Evolutionary conservation across 345 rosid species (phyloP), one percentile per base, ranked within the genome.

Genomic region (Crucihimalaya himalaica): DNA sequence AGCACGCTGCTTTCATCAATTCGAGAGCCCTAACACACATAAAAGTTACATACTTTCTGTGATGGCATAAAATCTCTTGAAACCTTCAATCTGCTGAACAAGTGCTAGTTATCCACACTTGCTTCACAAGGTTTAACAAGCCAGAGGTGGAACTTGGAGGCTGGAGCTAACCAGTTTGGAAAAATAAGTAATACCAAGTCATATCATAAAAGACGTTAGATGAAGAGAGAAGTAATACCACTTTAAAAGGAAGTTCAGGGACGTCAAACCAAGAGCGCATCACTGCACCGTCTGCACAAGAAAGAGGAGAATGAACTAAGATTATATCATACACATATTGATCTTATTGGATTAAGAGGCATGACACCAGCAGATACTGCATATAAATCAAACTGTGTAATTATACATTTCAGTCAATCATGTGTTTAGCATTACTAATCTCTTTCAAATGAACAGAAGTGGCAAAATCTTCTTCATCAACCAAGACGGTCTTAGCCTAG

Each of bases 201-300:
- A 20, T 23, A 54, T 11, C 14, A 54, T 54, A 40, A 54, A 5
- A 48, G 42, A 32, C 6, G 2, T 16, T 27, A 27, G 52, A 54
- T 40, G 3, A 37, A 69, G 42, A 56, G 57, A 50, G 39, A 29
- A 62, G 51, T 45, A 20, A 75, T 81, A 91, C 97, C 40, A 80
- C 86, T 74, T 82, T 83, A 29, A 88, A 77, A 13, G 97, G 95
- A 69, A 91, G 88, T 86, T 89, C 86, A 32, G 82, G 88, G 47
- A 91, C 82, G 75, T 89, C 91, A 72, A 91, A 91, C 95, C 97
- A 91, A 29, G 97, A 89, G 43, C 91, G 92, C 93, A 91, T 91
- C 74, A 86, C 84, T 47, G 74, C 54, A 75, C 95, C 95, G 62
- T 82, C 97, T 89, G 78, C 73, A 79, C 73, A 20, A 72, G 75